Evolutionary conservation across 306 rosid species (phyloP).

Genomic region (Cucumis cinereus): DNA sequence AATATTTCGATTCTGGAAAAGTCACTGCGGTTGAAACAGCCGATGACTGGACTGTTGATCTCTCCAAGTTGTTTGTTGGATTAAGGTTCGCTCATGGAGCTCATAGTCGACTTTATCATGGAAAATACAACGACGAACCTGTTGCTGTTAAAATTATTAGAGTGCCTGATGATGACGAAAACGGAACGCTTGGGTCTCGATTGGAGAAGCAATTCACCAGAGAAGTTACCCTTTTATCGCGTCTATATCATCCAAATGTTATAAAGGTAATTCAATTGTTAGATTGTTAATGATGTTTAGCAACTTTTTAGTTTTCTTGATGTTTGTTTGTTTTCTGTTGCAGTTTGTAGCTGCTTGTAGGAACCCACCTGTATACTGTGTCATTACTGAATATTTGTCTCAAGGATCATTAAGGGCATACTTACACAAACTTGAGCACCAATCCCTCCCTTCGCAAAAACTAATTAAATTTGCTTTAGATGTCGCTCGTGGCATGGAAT

Average conservation of each 20-base stretch:
- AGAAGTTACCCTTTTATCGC: conserved; percentile 75
- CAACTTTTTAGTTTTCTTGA: conserved; percentile 8
- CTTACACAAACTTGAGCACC: conserved; percentile 56
- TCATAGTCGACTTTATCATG: conserved; percentile 87
- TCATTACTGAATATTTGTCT: conserved; percentile 64
- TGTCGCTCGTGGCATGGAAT: conserved; percentile 84
- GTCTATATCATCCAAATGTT: conserved; percentile 64
- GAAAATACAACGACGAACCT: conserved; percentile 54
- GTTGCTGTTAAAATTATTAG: conserved; percentile 82
- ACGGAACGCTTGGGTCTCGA: conserved; percentile 40
- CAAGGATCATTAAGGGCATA: conserved; percentile 89
- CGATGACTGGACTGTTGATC: conserved; percentile 65
- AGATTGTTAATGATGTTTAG: neutral
- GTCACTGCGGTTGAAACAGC: conserved; percentile 60
- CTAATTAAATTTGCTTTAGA: conserved; percentile 58
- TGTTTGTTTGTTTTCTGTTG: conserved; percentile 16
- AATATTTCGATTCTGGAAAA: conserved; percentile 63
- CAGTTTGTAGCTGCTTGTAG: conserved; percentile 87
- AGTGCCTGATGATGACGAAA: conserved; percentile 70
- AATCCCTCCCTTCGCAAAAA: conserved; percentile 38
- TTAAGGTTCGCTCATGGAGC: conserved; percentile 95
- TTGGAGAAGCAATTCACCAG: conserved; percentile 67
- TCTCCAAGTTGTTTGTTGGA: conserved; percentile 70
- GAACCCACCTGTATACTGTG: conserved; percentile 70
- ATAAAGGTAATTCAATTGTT: conserved; percentile 43